Percentiles rank a stretch among this genome's conserved stretches.
Conservation (phyloP, 2,329 filamentous ascomycete genomes). For the Colletotrichum plurivorum region DNA sequence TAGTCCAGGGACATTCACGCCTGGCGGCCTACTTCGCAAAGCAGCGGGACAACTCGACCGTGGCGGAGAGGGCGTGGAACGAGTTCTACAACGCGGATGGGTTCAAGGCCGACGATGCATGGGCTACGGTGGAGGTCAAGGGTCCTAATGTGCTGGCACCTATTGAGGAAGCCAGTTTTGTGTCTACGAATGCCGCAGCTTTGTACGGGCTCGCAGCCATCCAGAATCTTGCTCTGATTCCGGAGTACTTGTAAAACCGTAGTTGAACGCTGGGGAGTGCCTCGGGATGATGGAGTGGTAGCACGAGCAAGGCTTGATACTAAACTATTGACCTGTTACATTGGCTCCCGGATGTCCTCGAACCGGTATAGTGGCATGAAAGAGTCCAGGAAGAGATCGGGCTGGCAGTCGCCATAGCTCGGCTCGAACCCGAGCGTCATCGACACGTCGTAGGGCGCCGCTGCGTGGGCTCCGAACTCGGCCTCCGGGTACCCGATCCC, state of each 20-base stretch:
- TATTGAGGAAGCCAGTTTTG: background rate
- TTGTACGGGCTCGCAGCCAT: background rate
- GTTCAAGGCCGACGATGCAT: background rate
- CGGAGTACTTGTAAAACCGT: background rate
- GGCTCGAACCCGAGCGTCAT: slow-evolving; percentile 35
- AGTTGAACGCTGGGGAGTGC: too few species aligned
- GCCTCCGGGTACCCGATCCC: slow-evolving; percentile 6
- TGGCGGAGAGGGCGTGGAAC: background rate
- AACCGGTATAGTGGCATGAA: slow-evolving; percentile 27
- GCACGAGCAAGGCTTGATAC: background rate
- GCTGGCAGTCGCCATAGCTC: slow-evolving; percentile 30
- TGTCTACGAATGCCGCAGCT: background rate
- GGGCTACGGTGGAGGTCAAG: background rate
- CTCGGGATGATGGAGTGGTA: too few species aligned
- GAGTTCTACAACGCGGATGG: background rate
- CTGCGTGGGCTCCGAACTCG: background rate
- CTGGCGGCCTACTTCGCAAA: background rate
- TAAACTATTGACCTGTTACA: background rate
- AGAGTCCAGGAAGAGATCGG: slow-evolving; percentile 25
- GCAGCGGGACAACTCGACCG: background rate
- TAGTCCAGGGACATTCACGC: background rate
- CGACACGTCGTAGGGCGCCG: slow-evolving; percentile 14
- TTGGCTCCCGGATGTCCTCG: background rate
- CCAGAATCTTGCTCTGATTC: background rate
- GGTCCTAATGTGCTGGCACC: background rate